Percentiles rank a stretch among this genome's conserved stretches.
Conservation (phyloP, 2,329 filamentous ascomycete species). For the Pseudogymnoascus sp. region DNA sequence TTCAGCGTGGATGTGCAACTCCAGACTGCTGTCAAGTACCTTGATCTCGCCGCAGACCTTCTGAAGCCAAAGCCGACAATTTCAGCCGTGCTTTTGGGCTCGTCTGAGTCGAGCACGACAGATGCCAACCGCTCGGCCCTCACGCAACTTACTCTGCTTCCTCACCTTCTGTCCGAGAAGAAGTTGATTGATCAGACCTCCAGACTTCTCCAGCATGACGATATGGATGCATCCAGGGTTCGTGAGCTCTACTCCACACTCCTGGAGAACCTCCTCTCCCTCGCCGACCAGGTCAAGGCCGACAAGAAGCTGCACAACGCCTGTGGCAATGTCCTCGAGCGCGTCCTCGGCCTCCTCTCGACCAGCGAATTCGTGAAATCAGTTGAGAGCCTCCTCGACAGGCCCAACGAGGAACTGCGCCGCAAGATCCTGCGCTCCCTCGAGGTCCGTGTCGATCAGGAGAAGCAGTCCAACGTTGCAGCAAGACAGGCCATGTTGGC, state of each 20-base stretch:
- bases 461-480: constrained; percentile 57
- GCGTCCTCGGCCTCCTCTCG: constrained; percentile 75
- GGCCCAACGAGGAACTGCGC: constrained; percentile 65
- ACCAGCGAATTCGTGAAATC: constrained; percentile 84
- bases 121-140: constrained; percentile 45
- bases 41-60: constrained; percentile 67
- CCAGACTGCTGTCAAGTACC: constrained; percentile 65
- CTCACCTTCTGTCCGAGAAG: constrained; percentile 49
- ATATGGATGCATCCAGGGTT: constrained; percentile 57
- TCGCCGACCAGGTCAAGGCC: constrained; percentile 57
- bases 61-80: constrained; percentile 67
- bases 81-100: constrained; percentile 62
- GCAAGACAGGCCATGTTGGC: constrained; percentile 65
- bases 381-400: constrained; percentile 71
- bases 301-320: constrained; percentile 47
- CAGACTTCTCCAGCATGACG: constrained; percentile 51
- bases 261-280: constrained; percentile 54
- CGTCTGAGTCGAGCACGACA: constrained; percentile 37
- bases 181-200: constrained; percentile 48
- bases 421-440: constrained; percentile 75
- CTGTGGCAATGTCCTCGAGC: constrained; percentile 64
- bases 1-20: constrained; percentile 73
- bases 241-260: constrained; percentile 62
- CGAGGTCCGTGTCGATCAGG: constrained; percentile 67
- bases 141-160: constrained; percentile 48